Percentiles rank a stretch among this genome's conserved stretches.
These are phyloP conservation scores for Pezicula carpinea DNA, from an alignment of 2,329 filamentous ascomycete genomes.

Conservation along the genomic window DNA sequence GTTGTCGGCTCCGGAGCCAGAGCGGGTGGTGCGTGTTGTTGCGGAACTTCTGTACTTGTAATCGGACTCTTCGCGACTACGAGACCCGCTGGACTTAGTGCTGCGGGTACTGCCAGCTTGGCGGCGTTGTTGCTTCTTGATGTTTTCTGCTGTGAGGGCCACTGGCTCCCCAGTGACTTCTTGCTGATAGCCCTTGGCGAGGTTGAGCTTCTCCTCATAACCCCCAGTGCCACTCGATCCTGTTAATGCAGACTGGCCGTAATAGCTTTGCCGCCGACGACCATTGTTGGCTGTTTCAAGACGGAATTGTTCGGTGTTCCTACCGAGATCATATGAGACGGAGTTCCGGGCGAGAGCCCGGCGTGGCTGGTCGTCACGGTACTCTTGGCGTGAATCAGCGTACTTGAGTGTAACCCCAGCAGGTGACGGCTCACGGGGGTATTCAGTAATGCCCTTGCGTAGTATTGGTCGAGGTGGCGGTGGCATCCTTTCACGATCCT, in stretches of 20 bases:
- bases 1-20: conserved; percentile 35
- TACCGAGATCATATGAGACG: conserved; percentile 22
- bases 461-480: conserved; percentile 19
- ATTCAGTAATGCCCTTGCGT: conserved; percentile 10
- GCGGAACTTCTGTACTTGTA: conserved; percentile 56
- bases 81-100: conserved; percentile 48
- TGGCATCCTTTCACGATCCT: conserved; percentile 22
- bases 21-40: conserved; percentile 52
- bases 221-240: conserved; percentile 18
- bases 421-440: background rate
- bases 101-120: conserved; percentile 44
- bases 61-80: conserved; percentile 59
- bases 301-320: conserved; percentile 11
- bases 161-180: conserved; percentile 40
- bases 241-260: conserved; percentile 16
- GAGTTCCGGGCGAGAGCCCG: conserved; percentile 21
- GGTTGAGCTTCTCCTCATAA: conserved; percentile 38
- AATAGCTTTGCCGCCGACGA: conserved; percentile 22
- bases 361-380: conserved; percentile 12
- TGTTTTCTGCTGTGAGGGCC: conserved; percentile 50
- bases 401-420: background rate
- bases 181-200: conserved; percentile 47
- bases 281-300: conserved; percentile 22
- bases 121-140: conserved; percentile 42
- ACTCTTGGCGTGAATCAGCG: conserved; percentile 7